phyloP scores from a whole-genome alignment of 176 grass and related monocot species.

The Oryza punctata region DNA sequence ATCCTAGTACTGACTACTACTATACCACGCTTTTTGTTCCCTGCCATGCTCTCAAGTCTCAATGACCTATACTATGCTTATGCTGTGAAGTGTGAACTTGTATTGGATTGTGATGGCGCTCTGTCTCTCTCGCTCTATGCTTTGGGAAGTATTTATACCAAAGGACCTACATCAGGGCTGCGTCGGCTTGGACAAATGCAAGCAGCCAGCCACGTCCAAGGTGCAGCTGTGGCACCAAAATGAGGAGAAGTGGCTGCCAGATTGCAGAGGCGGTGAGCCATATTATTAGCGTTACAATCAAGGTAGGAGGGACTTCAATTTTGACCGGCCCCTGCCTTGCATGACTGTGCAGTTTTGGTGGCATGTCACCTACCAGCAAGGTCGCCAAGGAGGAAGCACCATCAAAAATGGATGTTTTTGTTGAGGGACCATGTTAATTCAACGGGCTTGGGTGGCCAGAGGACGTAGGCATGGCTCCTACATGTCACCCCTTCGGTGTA shows the following conservation, averaged over 20 bases:
- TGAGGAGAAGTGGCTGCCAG: not conserved
- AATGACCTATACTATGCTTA: not conserved
- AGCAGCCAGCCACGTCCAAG: not conserved
- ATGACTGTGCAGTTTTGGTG: not conserved
- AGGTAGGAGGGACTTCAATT: not conserved
- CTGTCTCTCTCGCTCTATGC: not conserved
- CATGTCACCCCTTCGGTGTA: not conserved
- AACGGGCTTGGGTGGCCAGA: not conserved
- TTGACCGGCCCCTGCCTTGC: not conserved
- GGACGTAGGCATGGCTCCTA: not conserved
- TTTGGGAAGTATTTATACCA: constrained; percentile 13
- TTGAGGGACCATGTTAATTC: not conserved
- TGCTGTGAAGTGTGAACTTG: not conserved
- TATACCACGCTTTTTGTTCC: constrained; percentile 32
- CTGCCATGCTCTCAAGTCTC: not conserved
- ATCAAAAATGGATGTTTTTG: not conserved
- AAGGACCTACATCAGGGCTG: not conserved
- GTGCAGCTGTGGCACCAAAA: not conserved
- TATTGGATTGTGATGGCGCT: not conserved
- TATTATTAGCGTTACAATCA: not conserved
- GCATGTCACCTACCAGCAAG: constrained; percentile 10
- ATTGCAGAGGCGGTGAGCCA: constrained; percentile 9
- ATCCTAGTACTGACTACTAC: not conserved
- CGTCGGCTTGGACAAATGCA: constrained; percentile 5
- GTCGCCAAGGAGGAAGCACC: constrained; percentile 27